phyloP scores from a whole-genome alignment of 2,329 filamentous ascomycete species.

The Alternaria alternata region DNA sequence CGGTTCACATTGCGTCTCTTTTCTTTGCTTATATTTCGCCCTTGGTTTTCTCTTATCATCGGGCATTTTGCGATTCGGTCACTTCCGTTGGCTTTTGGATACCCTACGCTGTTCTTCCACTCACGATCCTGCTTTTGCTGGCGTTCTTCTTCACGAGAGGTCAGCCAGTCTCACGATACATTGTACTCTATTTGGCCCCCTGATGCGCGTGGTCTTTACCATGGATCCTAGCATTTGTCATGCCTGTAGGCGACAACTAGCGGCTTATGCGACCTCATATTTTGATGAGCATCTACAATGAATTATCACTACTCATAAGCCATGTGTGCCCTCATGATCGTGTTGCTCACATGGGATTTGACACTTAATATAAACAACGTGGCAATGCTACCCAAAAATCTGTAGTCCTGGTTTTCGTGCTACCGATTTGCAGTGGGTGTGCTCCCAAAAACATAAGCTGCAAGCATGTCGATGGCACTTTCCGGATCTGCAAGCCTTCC shows the following conservation, averaged over 20 bases:
- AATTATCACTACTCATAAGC: constrained; percentile 3
- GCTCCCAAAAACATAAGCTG: constrained; percentile 1
- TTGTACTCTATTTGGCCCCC: constrained; percentile 10
- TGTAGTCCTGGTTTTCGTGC: background rate
- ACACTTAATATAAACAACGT: constrained; percentile 1
- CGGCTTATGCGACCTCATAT: background rate
- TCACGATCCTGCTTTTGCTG: constrained; percentile 7
- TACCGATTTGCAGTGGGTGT: background rate
- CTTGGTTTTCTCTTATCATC: constrained; percentile 1
- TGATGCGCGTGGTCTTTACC: background rate
- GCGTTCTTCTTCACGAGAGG: constrained; percentile 9
- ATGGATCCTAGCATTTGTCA: background rate
- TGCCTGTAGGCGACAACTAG: background rate
- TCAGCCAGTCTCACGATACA: constrained; percentile 7
- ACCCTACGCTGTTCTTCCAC: constrained; percentile 26
- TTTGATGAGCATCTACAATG: constrained; percentile 6
- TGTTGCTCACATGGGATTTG: background rate
- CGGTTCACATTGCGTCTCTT: constrained; percentile 24
- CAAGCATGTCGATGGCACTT: constrained; percentile 13
- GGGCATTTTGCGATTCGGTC: constrained; percentile 13
- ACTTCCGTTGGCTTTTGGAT: constrained; percentile 27
- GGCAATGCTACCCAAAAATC: background rate
- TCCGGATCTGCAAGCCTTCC: constrained; percentile 14
- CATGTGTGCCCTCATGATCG: background rate
- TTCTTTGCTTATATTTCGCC: constrained; percentile 9